Conservation (phyloP, 2,329 filamentous ascomycete genomes). For the Sordariomycetes sp. region DNA sequence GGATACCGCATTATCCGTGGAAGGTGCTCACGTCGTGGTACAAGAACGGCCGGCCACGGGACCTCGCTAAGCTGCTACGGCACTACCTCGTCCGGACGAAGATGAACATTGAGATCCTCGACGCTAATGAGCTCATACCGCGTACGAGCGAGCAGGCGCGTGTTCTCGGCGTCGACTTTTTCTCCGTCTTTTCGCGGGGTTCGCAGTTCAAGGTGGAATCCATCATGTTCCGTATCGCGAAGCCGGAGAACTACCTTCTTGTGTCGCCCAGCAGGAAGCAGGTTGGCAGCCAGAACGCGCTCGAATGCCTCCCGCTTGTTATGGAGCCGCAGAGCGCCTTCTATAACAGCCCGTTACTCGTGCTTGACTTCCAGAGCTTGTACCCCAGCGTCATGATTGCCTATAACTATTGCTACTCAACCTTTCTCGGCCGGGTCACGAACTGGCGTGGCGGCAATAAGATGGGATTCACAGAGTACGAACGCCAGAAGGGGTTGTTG, state of each 20-base stretch:
- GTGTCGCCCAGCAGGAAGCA: conserved; percentile 85
- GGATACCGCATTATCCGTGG: conserved; percentile 80
- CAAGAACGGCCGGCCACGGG: conserved; percentile 48
- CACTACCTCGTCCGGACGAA: conserved; percentile 67
- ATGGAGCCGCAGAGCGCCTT: conserved; percentile 97
- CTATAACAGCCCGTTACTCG: conserved; percentile 78
- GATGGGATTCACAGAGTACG: conserved; percentile 56
- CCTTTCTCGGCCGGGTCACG: conserved; percentile 74
- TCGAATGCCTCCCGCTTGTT: conserved; percentile 87
- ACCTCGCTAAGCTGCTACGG: conserved; percentile 61
- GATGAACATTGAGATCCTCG: conserved; percentile 80
- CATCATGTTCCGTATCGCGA: conserved; percentile 96
- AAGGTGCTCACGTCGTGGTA: conserved; percentile 75
- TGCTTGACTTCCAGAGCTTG: conserved; percentile 89
- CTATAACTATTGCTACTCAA: conserved; percentile 98
- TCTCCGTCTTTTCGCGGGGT: conserved; percentile 85
- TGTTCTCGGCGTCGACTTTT: conserved; percentile 88
- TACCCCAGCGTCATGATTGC: conserved; percentile 99
- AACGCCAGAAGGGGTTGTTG: conserved; percentile 53
- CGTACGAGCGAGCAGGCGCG: conserved; percentile 91
- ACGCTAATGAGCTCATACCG: conserved; percentile 76
- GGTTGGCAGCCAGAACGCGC: conserved; percentile 83
- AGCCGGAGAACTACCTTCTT: conserved; percentile 86
- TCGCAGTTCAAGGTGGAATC: conserved; percentile 99
- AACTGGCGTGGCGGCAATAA: conserved; percentile 91